Percentiles rank a stretch among this genome's conserved stretches.
Conservation (phyloP, 257 asterid genomes). For the Thymus quinquecostatus region DNA sequence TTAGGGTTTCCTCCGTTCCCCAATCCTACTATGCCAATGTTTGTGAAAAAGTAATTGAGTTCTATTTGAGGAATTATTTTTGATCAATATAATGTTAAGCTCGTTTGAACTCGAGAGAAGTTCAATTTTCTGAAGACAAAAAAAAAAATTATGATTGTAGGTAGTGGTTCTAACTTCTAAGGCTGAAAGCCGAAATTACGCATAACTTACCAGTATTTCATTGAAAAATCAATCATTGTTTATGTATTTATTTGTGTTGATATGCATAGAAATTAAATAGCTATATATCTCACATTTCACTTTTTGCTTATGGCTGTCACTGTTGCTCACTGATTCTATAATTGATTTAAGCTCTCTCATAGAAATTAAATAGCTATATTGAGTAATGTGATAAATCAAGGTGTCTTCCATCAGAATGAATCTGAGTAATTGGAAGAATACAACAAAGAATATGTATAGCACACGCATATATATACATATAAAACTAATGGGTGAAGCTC, state of each 20-base stretch:
- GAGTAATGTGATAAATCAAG: background rate
- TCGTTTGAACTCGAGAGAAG: constrained; percentile 3
- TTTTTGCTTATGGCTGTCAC: background rate
- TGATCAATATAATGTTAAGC: constrained; percentile 14
- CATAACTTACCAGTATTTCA: constrained; percentile 4
- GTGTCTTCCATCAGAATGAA: too few species aligned
- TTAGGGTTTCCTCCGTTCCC: constrained; percentile 22
- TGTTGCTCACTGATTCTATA: constrained; percentile 1
- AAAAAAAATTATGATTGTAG: constrained; percentile 1
- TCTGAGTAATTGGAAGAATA: too few species aligned
- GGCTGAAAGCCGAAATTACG: background rate
- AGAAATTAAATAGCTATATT: background rate
- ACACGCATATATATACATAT: too few species aligned
- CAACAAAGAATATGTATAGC: background rate
- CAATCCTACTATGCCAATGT: background rate
- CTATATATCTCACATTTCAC: too few species aligned
- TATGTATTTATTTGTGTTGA: constrained; percentile 20
- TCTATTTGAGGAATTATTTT: background rate
- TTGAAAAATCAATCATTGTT: background rate
- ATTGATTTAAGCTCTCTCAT: background rate
- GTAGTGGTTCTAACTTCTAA: too few species aligned
- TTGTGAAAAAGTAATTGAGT: background rate
- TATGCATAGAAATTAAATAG: background rate
- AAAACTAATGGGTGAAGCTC: too few species aligned
- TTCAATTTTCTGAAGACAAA: background rate